Conservation (phyloP, 345 rosid species). For the Hibiscus tridactylites region DNA sequence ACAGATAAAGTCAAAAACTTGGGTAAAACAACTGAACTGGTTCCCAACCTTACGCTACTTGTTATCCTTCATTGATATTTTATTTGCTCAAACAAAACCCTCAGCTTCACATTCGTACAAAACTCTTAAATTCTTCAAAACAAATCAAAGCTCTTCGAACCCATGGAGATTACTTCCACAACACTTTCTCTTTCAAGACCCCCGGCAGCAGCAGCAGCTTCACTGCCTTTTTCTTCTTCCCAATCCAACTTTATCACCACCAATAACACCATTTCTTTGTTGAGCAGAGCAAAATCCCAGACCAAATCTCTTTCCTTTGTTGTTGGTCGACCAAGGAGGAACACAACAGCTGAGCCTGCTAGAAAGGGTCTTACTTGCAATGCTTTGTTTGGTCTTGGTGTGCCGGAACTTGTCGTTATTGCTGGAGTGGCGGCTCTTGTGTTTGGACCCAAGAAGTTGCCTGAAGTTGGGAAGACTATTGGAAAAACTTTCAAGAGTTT, state of each 20-base stretch:
- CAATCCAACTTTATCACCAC: conserved; percentile 35
- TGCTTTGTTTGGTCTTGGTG: conserved; percentile 87
- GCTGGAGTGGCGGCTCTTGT: conserved; percentile 88
- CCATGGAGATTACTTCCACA: conserved; percentile 60
- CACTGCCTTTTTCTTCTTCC: conserved; percentile 44
- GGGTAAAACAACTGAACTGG: too few species aligned
- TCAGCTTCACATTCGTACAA: too few species aligned
- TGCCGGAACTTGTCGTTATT: conserved; percentile 91
- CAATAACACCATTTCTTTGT: conserved; percentile 13
- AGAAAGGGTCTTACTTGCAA: conserved; percentile 55
- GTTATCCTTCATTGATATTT: not conserved
- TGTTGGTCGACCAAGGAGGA: conserved; percentile 25
- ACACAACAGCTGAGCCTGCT: conserved; percentile 23
- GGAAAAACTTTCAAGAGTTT: conserved; percentile 94
- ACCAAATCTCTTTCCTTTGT: conserved; percentile 25
- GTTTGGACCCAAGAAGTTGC: conserved; percentile 94
- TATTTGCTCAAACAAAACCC: not conserved
- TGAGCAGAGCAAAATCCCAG: conserved; percentile 18
- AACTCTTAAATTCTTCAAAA: not conserved
- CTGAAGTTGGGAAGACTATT: conserved; percentile 89
- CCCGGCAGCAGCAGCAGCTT: conserved; percentile 14
- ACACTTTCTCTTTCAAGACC: conserved; percentile 33
- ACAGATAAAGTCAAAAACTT: too few species aligned
- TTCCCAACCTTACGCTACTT: not conserved
- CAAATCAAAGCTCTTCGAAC: conserved; percentile 7